Evolutionary conservation across 2,329 filamentous ascomycete species (phyloP).

Genomic region (Falciphora oryzae): DNA sequence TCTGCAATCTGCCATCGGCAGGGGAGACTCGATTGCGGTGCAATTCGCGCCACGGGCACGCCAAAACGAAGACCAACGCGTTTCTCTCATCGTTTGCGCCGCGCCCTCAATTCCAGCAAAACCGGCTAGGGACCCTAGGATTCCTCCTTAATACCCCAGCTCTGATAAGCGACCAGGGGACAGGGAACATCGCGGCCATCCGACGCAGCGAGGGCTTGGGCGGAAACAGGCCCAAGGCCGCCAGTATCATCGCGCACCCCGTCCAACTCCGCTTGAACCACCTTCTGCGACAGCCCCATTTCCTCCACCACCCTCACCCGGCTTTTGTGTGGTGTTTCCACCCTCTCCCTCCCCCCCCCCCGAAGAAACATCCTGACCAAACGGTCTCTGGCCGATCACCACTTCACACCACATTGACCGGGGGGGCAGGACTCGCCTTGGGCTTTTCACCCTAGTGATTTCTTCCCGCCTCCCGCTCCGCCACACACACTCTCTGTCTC

Average conservation of each 20-base stretch:
- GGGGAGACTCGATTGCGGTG: not conserved
- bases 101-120: not conserved
- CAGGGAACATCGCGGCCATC: not conserved
- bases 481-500: not conserved
- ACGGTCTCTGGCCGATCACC: not conserved
- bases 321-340: not conserved
- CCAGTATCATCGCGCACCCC: not conserved
- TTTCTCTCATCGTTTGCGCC: not conserved
- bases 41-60: not conserved
- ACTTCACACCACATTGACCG: not conserved
- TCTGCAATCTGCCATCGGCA: not conserved
- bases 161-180: not conserved
- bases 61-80: not conserved
- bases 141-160: not conserved
- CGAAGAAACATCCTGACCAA: constrained; percentile 4
- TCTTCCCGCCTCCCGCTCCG: not conserved
- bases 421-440: constrained; percentile 5
- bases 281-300: constrained; percentile 1
- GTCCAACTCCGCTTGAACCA: constrained; percentile 5
- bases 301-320: not conserved
- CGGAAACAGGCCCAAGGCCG: not conserved
- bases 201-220: not conserved
- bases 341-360: not conserved
- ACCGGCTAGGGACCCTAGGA: not conserved
- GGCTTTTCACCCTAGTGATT: not conserved